phyloP scores from a whole-genome alignment of 2,329 filamentous ascomycete species.

The Bipolaris gigantea region DNA sequence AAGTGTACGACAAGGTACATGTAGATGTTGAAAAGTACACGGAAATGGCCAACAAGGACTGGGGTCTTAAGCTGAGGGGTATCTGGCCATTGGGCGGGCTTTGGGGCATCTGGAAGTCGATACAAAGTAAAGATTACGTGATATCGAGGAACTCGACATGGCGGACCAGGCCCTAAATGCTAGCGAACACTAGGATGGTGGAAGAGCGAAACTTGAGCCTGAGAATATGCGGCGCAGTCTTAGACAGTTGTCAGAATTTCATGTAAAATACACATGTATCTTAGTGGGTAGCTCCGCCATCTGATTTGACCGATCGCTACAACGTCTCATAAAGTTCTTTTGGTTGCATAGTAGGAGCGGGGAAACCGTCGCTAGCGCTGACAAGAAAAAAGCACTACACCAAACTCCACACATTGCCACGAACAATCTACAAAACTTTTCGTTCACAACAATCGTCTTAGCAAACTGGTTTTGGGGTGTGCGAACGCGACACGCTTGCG shows the following conservation, averaged over 20 bases:
- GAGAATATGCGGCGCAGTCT: no score
- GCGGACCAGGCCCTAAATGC: constrained; percentile 25
- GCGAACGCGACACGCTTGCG: background rate
- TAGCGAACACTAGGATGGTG: no score
- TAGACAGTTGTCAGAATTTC: no score
- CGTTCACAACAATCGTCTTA: background rate
- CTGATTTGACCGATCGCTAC: no score
- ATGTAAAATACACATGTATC: no score
- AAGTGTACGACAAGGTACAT: constrained; percentile 69
- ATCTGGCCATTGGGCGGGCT: constrained; percentile 46
- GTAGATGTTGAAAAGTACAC: constrained; percentile 44
- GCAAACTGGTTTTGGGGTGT: background rate
- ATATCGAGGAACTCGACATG: constrained; percentile 40
- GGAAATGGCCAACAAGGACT: constrained; percentile 27
- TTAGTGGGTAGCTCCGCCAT: no score
- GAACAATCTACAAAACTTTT: background rate
- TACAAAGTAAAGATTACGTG: constrained; percentile 44
- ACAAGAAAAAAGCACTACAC: background rate
- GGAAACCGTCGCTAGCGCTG: background rate
- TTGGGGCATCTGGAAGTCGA: constrained; percentile 44
- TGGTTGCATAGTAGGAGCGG: background rate
- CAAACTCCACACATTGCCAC: background rate
- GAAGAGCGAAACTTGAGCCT: no score
- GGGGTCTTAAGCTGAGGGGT: constrained; percentile 26
- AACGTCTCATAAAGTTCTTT: no score